phyloP scores from a whole-genome alignment of 192 early-diverging fungal genomes.

The Coemansia asiatica region DNA sequence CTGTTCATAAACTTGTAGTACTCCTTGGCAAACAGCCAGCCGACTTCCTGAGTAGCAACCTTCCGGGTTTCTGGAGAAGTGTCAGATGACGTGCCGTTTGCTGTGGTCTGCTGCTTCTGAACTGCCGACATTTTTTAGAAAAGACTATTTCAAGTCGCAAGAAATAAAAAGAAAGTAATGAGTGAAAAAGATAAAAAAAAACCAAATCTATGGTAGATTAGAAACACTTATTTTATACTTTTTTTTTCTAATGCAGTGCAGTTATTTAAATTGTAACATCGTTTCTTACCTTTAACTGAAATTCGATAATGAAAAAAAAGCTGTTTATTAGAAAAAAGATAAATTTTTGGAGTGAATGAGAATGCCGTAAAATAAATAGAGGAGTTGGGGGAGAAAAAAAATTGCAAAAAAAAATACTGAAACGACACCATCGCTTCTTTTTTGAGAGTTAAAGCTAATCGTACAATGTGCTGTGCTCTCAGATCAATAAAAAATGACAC shows the following conservation, averaged over 20 bases:
- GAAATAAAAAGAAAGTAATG: not conserved
- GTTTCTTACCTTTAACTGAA: not conserved
- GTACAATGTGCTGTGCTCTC: not conserved
- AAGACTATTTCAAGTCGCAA: constrained; percentile 5
- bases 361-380: not conserved
- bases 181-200: constrained; percentile 16
- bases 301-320: constrained; percentile 5
- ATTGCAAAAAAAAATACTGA: not conserved
- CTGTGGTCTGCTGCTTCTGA: constrained; percentile 37
- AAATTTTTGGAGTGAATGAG: not conserved
- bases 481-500: not conserved
- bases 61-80: constrained; percentile 21
- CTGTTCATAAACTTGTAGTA: constrained; percentile 93
- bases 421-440: not conserved
- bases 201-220: constrained; percentile 11
- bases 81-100: constrained; percentile 34
- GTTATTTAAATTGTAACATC: not conserved
- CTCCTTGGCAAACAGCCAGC: constrained; percentile 91
- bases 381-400: constrained; percentile 1
- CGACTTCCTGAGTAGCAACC: constrained; percentile 67
- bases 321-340: not conserved
- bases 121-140: constrained; percentile 28
- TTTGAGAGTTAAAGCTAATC: not conserved
- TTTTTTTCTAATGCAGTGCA: not conserved
- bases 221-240: not conserved